phyloP scores from a whole-genome alignment of 2,329 filamentous ascomycete species.

The Aspergillus persii region DNA sequence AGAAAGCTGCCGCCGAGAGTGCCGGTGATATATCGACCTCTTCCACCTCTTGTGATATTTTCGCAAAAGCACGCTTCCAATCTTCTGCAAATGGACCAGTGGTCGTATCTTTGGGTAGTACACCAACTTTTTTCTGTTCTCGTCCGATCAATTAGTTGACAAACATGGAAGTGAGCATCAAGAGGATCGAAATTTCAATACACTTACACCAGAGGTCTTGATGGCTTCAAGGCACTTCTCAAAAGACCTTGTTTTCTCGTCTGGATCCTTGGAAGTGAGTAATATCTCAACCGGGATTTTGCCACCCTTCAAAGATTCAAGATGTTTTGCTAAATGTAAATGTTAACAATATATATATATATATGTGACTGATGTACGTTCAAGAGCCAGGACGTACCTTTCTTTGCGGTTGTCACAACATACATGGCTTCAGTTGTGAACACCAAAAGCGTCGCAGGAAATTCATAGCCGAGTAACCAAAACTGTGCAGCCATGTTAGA shows the following conservation, averaged over 20 bases:
- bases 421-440: constrained; percentile 85
- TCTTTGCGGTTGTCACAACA: constrained; percentile 94
- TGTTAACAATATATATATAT: background rate
- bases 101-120: constrained; percentile 79
- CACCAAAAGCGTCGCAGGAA: constrained; percentile 91
- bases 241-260: constrained; percentile 89
- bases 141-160: background rate
- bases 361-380: background rate
- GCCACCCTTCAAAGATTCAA: constrained; percentile 87
- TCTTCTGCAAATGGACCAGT: constrained; percentile 90
- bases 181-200: background rate
- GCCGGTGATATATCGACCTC: constrained; percentile 82
- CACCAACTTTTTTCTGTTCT: constrained; percentile 78
- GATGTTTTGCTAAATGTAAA: constrained; percentile 73
- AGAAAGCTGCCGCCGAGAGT: constrained; percentile 78
- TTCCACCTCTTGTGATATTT: constrained; percentile 79
- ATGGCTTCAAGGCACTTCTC: constrained; percentile 79
- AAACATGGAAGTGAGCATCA: background rate
- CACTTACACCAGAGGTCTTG: constrained; percentile 77
- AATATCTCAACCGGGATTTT: constrained; percentile 91
- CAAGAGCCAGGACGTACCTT: constrained; percentile 60
- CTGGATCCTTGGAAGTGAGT: constrained; percentile 85
- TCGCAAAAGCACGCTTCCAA: constrained; percentile 81
- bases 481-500: constrained; percentile 60
- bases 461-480: constrained; percentile 98